phyloP scores from a whole-genome alignment of 305 asterid species.

The Petunia hybrid region DNA sequence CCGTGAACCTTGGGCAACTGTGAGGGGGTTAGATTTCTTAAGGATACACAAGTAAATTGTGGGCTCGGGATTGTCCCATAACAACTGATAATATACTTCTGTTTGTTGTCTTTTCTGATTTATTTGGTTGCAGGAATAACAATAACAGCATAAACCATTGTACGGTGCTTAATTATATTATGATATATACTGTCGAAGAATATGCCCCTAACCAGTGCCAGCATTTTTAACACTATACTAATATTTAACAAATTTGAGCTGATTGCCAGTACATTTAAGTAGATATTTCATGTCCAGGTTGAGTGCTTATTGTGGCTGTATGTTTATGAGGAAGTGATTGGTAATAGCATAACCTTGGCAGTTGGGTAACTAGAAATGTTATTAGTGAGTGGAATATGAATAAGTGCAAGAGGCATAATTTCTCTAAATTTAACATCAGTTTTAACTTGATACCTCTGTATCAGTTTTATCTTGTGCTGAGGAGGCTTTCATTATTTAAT shows the following conservation, averaged over 20 bases:
- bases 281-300: neutral
- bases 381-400: neutral
- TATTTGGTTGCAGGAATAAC: no score
- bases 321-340: neutral
- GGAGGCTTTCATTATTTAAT: slow-evolving; percentile 23
- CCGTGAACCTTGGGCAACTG: no score
- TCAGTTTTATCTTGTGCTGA: neutral
- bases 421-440: slow-evolving; percentile 6
- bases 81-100: no score
- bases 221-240: neutral
- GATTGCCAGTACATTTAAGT: slow-evolving; percentile 8
- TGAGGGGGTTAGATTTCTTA: no score
- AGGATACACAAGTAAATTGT: no score
- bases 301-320: neutral
- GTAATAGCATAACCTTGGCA: slow-evolving; percentile 4
- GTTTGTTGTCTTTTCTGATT: no score
- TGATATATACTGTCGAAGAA: neutral
- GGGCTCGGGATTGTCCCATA: no score
- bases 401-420: slow-evolving; percentile 11
- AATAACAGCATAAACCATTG: no score
- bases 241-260: slow-evolving; percentile 15
- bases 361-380: slow-evolving; percentile 11
- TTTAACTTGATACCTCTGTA: slow-evolving; percentile 9
- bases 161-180: no score
- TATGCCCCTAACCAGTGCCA: neutral